These are phyloP conservation scores for Candida dubliniensis DNA, from an alignment of 1,139 yeast genomes.

Conservation along the genomic window DNA sequence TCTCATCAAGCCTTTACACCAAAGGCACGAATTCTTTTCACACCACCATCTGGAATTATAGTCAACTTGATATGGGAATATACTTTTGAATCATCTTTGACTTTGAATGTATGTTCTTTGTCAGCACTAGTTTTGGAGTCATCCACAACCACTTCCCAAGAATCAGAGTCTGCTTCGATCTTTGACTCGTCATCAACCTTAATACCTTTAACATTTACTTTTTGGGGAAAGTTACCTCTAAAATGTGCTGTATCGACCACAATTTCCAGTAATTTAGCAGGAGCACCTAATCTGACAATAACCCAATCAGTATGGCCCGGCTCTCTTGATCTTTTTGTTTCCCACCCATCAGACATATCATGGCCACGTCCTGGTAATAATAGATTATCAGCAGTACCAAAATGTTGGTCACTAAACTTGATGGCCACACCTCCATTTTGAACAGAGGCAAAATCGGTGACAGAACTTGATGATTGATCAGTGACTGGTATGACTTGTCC, in stretches of 20 bases:
- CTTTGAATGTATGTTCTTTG: conserved; percentile 62
- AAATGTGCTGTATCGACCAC: conserved; percentile 90
- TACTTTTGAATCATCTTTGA: conserved; percentile 19
- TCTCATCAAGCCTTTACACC: conserved; percentile 48
- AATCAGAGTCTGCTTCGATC: conserved; percentile 27
- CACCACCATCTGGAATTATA: conserved; percentile 95
- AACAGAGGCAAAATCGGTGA: conserved; percentile 78
- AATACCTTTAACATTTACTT: conserved; percentile 60
- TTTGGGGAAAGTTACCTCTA: conserved; percentile 91
- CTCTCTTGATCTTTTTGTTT: conserved; percentile 83
- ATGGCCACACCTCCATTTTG: conserved; percentile 88
- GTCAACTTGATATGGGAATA: conserved; percentile 73
- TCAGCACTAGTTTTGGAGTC: conserved; percentile 78
- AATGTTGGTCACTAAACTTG: conserved; percentile 84
- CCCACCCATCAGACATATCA: conserved; percentile 99
- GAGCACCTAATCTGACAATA: conserved; percentile 71
- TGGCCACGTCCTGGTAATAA: conserved; percentile 90
- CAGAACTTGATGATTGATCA: conserved; percentile 17
- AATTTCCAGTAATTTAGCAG: conserved; percentile 54
- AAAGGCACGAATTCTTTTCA: conserved; percentile 80
- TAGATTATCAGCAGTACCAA: conserved; percentile 86
- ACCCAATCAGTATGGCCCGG: conserved; percentile 92
- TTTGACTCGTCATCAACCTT: conserved; percentile 35
- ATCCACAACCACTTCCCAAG: conserved; percentile 68
- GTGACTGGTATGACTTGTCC: conserved; percentile 73